These are phyloP conservation scores for Boletus subcaerulescens DNA, from an alignment of 768 basidiomycete genomes.

Conservation along the genomic window DNA sequence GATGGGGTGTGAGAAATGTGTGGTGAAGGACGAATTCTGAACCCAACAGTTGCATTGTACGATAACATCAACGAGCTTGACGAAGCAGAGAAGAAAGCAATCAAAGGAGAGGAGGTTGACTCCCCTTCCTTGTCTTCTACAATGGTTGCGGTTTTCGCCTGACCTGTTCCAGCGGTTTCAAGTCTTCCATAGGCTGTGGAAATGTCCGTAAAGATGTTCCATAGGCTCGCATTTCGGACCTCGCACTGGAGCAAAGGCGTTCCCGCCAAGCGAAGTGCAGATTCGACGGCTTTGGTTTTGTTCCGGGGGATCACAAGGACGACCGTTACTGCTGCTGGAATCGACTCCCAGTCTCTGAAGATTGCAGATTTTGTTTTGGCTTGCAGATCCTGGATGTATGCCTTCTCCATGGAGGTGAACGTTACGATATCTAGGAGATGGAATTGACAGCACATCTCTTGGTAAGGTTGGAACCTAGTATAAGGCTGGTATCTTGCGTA, in stretches of 20 bases:
- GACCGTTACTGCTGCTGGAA: constrained; percentile 33
- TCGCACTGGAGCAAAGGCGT: constrained; percentile 28
- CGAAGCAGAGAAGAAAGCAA: constrained; percentile 24
- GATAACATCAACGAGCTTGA: constrained; percentile 19
- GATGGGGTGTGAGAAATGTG: neutral
- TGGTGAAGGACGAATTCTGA: constrained; percentile 21
- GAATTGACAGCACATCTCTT: constrained; percentile 47
- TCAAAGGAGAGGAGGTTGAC: constrained; percentile 15
- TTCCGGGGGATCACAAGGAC: constrained; percentile 32
- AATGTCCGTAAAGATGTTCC: constrained; percentile 23
- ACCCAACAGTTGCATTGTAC: constrained; percentile 10
- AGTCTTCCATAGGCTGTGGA: constrained; percentile 22
- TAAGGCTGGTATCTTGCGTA: constrained; percentile 9
- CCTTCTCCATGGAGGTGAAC: constrained; percentile 18
- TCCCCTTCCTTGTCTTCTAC: constrained; percentile 18
- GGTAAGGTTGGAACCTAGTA: constrained; percentile 34
- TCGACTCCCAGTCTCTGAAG: constrained; percentile 30
- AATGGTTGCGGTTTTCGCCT: constrained; percentile 19
- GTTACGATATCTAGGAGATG: constrained; percentile 40
- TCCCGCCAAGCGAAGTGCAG: constrained; percentile 18
- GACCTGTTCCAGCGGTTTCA: constrained; percentile 12
- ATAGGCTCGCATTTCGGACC: constrained; percentile 7
- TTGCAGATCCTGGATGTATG: constrained; percentile 11
- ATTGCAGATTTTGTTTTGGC: constrained; percentile 4
- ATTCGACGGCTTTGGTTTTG: constrained; percentile 21